A percentile compares a stretch with the other conserved stretches of the same genome.
Evolutionary conservation across 2,329 filamentous ascomycete species (phyloP).

Genomic region (Xylariaceae sp.): DNA sequence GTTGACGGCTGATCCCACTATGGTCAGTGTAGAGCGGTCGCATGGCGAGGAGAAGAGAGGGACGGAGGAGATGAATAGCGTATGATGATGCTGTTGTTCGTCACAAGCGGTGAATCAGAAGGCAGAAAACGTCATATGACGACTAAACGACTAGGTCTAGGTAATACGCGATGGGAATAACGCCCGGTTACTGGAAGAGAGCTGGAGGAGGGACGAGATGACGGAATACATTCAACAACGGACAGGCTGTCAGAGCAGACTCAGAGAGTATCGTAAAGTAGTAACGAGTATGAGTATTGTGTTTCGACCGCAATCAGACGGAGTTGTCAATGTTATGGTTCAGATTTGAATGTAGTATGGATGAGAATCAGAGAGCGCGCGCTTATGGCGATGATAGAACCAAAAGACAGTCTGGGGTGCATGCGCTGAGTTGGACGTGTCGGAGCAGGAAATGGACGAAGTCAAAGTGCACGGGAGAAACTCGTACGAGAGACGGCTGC

Average conservation of each 20-base stretch:
- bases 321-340: too few relatives aligned
- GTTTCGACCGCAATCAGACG: too few relatives aligned
- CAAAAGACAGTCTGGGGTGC: neutral
- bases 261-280: neutral
- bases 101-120: slow-evolving; percentile 4
- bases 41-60: slow-evolving; percentile 33
- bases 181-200: neutral
- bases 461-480: neutral
- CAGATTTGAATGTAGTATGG: too few relatives aligned
- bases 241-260: neutral
- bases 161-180: neutral
- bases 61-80: neutral
- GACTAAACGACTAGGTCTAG: neutral
- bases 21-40: slow-evolving; percentile 44
- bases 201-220: neutral
- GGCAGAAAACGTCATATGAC: neutral
- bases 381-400: too few relatives aligned
- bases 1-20: slow-evolving; percentile 36
- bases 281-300: neutral
- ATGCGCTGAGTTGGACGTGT: neutral
- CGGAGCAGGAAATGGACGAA: neutral
- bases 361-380: neutral
- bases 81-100: slow-evolving; percentile 1
- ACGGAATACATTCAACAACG: slow-evolving; percentile 8
- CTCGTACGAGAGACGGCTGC: neutral